phyloP scores from a whole-genome alignment of 805 yeast genomes.

The Hyphopichia homilentoma region DNA sequence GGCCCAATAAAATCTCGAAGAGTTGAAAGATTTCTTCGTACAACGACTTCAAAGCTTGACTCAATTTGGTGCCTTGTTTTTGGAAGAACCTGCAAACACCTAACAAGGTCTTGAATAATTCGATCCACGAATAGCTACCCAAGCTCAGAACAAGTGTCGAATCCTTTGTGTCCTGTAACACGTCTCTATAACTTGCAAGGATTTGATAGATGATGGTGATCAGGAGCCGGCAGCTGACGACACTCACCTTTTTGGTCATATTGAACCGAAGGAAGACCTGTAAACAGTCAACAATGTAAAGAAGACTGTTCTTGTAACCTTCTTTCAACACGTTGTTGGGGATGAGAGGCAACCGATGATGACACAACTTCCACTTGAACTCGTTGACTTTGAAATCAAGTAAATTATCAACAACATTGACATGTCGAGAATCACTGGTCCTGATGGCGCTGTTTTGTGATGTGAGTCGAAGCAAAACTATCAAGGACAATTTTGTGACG shows the following conservation, averaged over 20 bases:
- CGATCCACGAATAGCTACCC: conserved; percentile 31
- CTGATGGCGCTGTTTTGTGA: neutral
- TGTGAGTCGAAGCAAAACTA: conserved; percentile 17
- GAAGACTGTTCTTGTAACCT: conserved; percentile 25
- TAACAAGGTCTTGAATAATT: conserved; percentile 27
- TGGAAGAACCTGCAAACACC: conserved; percentile 27
- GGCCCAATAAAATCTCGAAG: conserved; percentile 13
- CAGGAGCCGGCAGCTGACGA: conserved; percentile 26
- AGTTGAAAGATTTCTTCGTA: conserved; percentile 22
- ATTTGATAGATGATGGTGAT: conserved; percentile 23
- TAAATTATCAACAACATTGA: conserved; percentile 6
- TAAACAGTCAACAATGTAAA: conserved; percentile 30
- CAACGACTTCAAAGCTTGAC: conserved; percentile 12
- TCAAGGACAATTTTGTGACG: conserved; percentile 24
- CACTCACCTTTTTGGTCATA: conserved; percentile 31
- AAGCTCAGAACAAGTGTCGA: conserved; percentile 11
- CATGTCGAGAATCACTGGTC: no score
- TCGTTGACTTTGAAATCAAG: conserved; percentile 25
- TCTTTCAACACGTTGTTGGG: conserved; percentile 20
- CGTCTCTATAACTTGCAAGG: conserved; percentile 9
- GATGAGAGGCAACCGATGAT: conserved; percentile 33
- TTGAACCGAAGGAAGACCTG: conserved; percentile 33
- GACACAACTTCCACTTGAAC: conserved; percentile 40
- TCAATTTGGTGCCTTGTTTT: conserved; percentile 11
- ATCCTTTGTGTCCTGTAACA: conserved; percentile 8